Conservation (phyloP, 1,139 yeast genomes). For the Meyerozyma sp. region DNA sequence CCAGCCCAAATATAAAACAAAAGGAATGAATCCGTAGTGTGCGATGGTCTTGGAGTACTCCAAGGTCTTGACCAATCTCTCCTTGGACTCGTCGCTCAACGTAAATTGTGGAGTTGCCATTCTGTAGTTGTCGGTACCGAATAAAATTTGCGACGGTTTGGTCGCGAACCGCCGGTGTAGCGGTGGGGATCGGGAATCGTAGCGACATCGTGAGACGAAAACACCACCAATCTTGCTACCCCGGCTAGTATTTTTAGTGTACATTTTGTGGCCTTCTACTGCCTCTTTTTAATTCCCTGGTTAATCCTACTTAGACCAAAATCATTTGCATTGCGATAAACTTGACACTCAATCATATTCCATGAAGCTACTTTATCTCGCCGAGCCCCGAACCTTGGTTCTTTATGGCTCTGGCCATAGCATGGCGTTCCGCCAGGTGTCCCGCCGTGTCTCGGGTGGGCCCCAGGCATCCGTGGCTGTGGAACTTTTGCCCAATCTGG, state of each 20-base stretch:
- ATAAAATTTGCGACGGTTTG: not conserved
- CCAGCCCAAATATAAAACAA: slow-evolving; percentile 92
- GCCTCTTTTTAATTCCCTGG: too few species aligned
- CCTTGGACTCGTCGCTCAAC: slow-evolving; percentile 72
- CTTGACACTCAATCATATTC: not conserved
- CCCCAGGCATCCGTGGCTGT: slow-evolving; percentile 42
- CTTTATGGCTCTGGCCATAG: not conserved
- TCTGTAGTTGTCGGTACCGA: not conserved
- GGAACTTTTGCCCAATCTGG: slow-evolving; percentile 41
- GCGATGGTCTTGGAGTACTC: slow-evolving; percentile 83
- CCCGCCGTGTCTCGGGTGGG: not conserved
- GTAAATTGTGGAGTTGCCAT: slow-evolving; percentile 26
- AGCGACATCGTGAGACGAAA: not conserved
- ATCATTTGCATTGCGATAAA: not conserved
- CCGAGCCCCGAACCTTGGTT: not conserved
- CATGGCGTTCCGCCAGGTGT: not conserved
- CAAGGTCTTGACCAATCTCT: slow-evolving; percentile 77
- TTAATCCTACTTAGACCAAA: not conserved
- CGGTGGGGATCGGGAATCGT: not conserved
- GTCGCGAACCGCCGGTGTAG: too few species aligned
- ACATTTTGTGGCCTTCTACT: too few species aligned
- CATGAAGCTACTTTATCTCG: not conserved
- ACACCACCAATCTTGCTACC: not conserved
- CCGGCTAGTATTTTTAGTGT: not conserved
- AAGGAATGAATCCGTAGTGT: slow-evolving; percentile 97